Base-by-base conservation (phyloP, 139 green algal genomes). In the Haematococcus lacustris region DNA sequence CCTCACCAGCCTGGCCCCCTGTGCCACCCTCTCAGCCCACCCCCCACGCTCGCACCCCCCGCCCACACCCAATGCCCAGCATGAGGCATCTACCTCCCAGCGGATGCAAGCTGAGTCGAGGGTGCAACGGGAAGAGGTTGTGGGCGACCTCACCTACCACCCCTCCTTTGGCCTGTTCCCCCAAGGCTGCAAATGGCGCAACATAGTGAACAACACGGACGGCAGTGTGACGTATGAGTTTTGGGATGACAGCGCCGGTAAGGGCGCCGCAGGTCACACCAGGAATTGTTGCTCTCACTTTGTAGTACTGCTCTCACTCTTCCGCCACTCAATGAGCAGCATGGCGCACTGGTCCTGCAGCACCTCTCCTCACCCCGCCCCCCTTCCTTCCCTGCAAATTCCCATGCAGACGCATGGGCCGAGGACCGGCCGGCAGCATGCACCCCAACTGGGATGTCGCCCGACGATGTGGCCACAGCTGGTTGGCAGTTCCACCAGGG, bases 121-220 rank as follows among this genome's bases (percentile, higher is more conserved):
- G 40, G 47, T 57, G 17, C 34, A 60, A 13, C 3, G 38, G 7
- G 70, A 78, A 47, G 66, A 53, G 23, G 2, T 40, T 30, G 38
- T 76, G 28, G 77, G 77, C 4, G 73, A 78, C 33, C 59, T 69
- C 30, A 77, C 66, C 2, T 84, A 74, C 71, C 67, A 84, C n/a
- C 80, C 80, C 0, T 82, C 80, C 1, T 80, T 88, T 26, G 89
- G 90, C 13, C 71, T 87, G 35, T 95, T 90, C 70, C 87, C 87
- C 0, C 51, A 67, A 25, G 86, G 86, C 41, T 95, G 90, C 75
- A 84, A 84, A 23, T 94, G 90, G 89, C 76, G 86, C 3, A 74
- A 81, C 40, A 75, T 91, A 17, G 80, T 60, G 0, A 47, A 66
- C 70, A 13, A 73, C 53, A 50, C 40, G 41, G 64, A 30, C 67